Evolutionary conservation across 192 early-diverging fungal species (phyloP).

Genomic region (Phlyctochytrium arcticum): DNA sequence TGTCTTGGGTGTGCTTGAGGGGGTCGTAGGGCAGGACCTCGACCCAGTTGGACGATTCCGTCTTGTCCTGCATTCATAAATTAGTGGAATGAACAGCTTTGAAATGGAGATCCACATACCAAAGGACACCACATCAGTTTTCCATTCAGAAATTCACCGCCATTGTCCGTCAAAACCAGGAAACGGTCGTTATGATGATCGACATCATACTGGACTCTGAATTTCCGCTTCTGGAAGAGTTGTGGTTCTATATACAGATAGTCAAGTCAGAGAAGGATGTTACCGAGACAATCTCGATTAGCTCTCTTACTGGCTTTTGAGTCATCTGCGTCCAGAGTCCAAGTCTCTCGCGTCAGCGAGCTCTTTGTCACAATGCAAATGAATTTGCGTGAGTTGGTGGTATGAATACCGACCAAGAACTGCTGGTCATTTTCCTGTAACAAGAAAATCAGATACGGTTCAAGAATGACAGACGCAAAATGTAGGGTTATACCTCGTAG

Average conservation of each 20-base stretch:
- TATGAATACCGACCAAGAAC: conserved; percentile 30
- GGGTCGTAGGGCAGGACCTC: conserved; percentile 47
- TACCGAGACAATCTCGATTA: no score
- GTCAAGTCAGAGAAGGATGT: no score
- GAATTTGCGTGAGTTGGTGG: conserved; percentile 31
- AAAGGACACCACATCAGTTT: conserved; percentile 26
- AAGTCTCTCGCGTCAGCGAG: conserved; percentile 30
- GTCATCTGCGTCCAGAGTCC: conserved; percentile 23
- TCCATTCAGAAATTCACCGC: conserved; percentile 41
- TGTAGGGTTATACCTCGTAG: conserved; percentile 1
- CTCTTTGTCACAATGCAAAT: conserved; percentile 23
- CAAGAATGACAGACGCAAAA: no score
- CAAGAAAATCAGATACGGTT: no score
- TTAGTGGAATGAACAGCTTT: no score
- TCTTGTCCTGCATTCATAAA: conserved; percentile 10
- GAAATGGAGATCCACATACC: conserved; percentile 6
- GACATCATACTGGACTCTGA: conserved; percentile 35
- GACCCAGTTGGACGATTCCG: conserved; percentile 16
- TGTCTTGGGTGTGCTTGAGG: background rate
- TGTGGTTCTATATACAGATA: conserved; percentile 5
- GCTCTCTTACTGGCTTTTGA: conserved; percentile 9
- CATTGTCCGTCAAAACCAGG: conserved; percentile 40
- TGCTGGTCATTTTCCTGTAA: conserved; percentile 42
- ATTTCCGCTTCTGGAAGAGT: conserved; percentile 34
- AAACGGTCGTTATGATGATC: conserved; percentile 43